Base-by-base conservation (phyloP, 257 asterid genomes). In the Salvia hispanica region DNA sequence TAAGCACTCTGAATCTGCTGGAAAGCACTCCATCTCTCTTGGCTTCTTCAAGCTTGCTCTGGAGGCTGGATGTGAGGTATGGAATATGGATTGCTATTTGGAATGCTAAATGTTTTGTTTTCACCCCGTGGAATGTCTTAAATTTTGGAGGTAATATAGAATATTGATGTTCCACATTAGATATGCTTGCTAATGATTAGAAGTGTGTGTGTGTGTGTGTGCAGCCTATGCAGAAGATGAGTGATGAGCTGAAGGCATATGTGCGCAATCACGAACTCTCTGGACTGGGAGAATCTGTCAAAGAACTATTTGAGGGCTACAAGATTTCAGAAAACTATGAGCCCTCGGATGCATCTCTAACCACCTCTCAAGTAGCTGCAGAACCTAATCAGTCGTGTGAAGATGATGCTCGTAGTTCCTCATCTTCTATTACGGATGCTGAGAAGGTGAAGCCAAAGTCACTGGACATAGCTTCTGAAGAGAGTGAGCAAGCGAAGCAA, bases 11-110 rank as follows among this genome's bases (percentile, higher is more conserved):
- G 95, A 91, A 80, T 71, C 94, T 64, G 89, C 90, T 80, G 86
- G 85, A 51, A 91, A 85, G 82, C 98, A 91, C 78, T 81, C 86
- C 0, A 72, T 91, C 58, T 87, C 98, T 47, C 89, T 91, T 76
- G 98, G 95, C 18, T 91, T 91, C 79, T 92, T 92, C 75, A 87
- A 80, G 82, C 95, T 92, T 75, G 95, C 95, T 70, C 51, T 86
- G 62, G 96, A 90, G 77, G 87, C 95, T 74, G 91, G 90, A 28
- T 90, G 96, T 58, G 96, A 90, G 95, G 57, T 16, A 51, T 51
- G n/a, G 34, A 8, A 34, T 16, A 51, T 51, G n/a, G 34, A 8
- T 16, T 51, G 13, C 4, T 25, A 51, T 18, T 51, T 51, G 57
- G 33, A 3, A 25, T 25, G 31, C 31, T 25, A 25, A 25, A 25